Conservation (phyloP, 306 rosid species). For the Malus sieversii region DNA sequence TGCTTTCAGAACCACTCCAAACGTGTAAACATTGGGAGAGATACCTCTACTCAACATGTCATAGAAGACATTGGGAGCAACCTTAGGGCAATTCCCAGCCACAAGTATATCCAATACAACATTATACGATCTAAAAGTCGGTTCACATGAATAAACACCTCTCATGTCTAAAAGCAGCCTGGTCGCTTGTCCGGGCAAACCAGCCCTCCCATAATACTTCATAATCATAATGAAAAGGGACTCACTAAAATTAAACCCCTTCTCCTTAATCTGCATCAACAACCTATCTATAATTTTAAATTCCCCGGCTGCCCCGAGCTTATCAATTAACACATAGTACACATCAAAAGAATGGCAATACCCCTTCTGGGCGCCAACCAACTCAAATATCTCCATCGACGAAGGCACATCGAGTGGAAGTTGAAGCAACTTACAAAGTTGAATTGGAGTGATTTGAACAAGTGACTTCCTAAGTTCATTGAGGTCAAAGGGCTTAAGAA, state of each 20-base stretch:
- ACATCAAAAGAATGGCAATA: conserved; percentile 69
- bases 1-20: conserved; percentile 78
- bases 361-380: conserved; percentile 61
- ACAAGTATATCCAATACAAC: conserved; percentile 68
- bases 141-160: conserved; percentile 51
- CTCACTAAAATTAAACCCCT: conserved; percentile 59
- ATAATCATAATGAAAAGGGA: conserved; percentile 64
- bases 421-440: conserved; percentile 58
- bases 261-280: conserved; percentile 75
- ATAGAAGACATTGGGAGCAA: conserved; percentile 68
- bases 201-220: conserved; percentile 66
- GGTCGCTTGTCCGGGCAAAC: conserved; percentile 80
- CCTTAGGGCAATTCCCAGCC: conserved; percentile 58
- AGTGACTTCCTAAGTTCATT: conserved; percentile 55
- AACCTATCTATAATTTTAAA: conserved; percentile 59
- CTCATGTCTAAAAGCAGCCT: conserved; percentile 84
- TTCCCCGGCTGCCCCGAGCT: conserved; percentile 69
- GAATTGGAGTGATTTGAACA: conserved; percentile 50
- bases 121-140: conserved; percentile 70
- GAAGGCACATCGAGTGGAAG: conserved; percentile 77
- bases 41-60: conserved; percentile 77
- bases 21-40: conserved; percentile 61
- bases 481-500: conserved; percentile 78
- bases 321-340: conserved; percentile 51
- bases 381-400: conserved; percentile 58